Evolutionary conservation across 1,284 basidiomycete species (phyloP), one percentile per base, ranked within the genome.

Genomic region (Sporisorium scitamineum): DNA sequence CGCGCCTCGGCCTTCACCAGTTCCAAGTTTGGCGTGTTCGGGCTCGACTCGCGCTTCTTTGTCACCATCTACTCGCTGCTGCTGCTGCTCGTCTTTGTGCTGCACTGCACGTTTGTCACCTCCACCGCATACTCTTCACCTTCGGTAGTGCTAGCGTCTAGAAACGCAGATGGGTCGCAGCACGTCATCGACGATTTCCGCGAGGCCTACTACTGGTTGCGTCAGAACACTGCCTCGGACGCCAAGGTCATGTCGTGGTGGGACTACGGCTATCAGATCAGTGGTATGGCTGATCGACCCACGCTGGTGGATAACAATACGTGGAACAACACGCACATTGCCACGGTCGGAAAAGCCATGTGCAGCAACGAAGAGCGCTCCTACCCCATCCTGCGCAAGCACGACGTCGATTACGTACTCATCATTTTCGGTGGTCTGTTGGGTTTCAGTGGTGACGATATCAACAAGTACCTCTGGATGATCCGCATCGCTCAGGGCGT

Each of bases 241-340:
- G 91, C 94, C 14, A 95, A 98, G 50, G 91, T 99, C 41, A 96
- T 97, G 94, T 94, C 93, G 77, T 99, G 97, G 97, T 99, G 97
- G 97, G 97, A 99, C 87, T 99, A 99, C 82, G 97, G 97, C 22
- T 99, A 99, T 86, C 96, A 99, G 87, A 97, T 99, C 83, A 94
- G 95, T 47, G 97, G 97, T 54, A 97, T 99, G 93, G 95, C 97
- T 13, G 95, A 98, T 87, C 89, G 97, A 47, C 91, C 94, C n/a
- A 97, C 95, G 2, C 88, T 99, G 66, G 97, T 99, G 11, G 97
- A 99, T 87, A 99, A 99, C 88, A 99, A 99, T 86, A 99, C 97
- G 1, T 99, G 97, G 97, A 99, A 99, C 88, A 99, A 99, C 88
- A 87, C 87, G 20, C 87, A 99, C 70, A 83, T 82, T 29, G 81